phyloP scores from a whole-genome alignment of 352 stramenopile species.

The Phytophthora boehmeriae region DNA sequence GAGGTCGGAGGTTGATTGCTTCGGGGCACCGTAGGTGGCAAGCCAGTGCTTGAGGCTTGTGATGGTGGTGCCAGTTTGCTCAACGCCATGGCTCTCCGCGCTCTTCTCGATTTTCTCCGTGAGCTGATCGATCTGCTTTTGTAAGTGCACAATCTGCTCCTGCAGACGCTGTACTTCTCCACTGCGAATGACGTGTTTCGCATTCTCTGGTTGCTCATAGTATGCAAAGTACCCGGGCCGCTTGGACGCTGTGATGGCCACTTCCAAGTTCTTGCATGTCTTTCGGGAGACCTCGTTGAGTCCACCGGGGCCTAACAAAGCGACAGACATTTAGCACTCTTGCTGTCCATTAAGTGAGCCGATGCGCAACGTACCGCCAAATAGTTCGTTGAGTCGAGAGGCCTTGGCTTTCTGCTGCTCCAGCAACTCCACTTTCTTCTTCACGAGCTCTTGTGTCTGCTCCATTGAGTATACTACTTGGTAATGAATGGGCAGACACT shows the following conservation, averaged over 20 bases:
- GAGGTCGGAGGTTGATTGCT: conserved; percentile 50
- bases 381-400: conserved; percentile 60
- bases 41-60: conserved; percentile 81
- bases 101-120: conserved; percentile 50
- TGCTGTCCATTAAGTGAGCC: not conserved
- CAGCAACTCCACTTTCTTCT: conserved; percentile 83
- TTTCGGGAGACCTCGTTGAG: conserved; percentile 81
- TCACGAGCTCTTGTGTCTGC: conserved; percentile 64
- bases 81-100: conserved; percentile 9
- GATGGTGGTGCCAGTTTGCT: conserved; percentile 31
- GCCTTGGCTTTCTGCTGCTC: conserved; percentile 68
- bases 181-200: conserved; percentile 53
- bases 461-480: conserved; percentile 24
- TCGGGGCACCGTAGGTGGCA: conserved; percentile 63
- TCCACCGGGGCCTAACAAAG: conserved; percentile 37
- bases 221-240: conserved; percentile 76
- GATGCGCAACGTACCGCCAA: conserved; percentile 43
- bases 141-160: conserved; percentile 59
- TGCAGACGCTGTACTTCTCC: conserved; percentile 69
- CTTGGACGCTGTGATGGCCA: conserved; percentile 75
- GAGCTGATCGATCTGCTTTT: conserved; percentile 77
- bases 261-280: conserved; percentile 84
- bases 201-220: conserved; percentile 67
- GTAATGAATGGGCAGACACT: not conserved
- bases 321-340: not conserved